Conservation (phyloP, 495 filamentous ascomycete genomes). For the Penicillium crystallinum region DNA sequence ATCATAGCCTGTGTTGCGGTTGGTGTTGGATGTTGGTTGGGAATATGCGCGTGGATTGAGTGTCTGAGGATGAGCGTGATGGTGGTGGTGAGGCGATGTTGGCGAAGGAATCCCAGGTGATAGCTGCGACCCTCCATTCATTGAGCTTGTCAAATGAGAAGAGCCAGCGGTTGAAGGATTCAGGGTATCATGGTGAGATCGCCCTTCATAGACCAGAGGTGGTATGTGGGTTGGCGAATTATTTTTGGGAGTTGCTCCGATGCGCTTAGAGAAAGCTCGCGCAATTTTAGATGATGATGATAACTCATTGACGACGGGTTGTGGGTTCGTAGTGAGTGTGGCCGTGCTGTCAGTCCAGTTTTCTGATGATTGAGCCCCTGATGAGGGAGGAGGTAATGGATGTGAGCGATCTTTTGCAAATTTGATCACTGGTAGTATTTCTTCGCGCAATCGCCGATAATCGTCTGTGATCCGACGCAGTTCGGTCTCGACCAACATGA, state of each 20-base stretch:
- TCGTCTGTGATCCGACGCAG: constrained; percentile 77
- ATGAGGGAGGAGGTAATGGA: constrained; percentile 62
- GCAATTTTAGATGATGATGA: constrained; percentile 19
- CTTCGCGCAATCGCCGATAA: constrained; percentile 78
- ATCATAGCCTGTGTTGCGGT: constrained; percentile 34
- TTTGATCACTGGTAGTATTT: constrained; percentile 82
- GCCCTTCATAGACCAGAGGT: constrained; percentile 51
- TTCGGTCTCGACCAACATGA: constrained; percentile 73
- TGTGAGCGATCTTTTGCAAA: constrained; percentile 87
- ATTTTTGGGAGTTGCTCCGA: constrained; percentile 69
- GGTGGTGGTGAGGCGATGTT: constrained; percentile 63
- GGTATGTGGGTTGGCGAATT: constrained; percentile 73
- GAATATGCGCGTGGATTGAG: constrained; percentile 47
- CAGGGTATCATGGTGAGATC: constrained; percentile 49
- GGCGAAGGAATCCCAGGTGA: constrained; percentile 76
- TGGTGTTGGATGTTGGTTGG: constrained; percentile 27
- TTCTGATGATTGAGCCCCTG: constrained; percentile 22
- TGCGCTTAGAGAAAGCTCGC: constrained; percentile 74
- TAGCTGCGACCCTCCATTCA: constrained; percentile 64
- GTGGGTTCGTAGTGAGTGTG: constrained; percentile 40
- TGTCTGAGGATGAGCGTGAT: constrained; percentile 39
- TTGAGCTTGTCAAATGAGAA: constrained; percentile 64
- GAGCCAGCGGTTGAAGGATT: constrained; percentile 67
- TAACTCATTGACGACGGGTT: constrained; percentile 26
- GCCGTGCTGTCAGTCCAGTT: constrained; percentile 29